Base-by-base conservation (phyloP, 305 asterid species). In the Ilex paraguariensis region DNA sequence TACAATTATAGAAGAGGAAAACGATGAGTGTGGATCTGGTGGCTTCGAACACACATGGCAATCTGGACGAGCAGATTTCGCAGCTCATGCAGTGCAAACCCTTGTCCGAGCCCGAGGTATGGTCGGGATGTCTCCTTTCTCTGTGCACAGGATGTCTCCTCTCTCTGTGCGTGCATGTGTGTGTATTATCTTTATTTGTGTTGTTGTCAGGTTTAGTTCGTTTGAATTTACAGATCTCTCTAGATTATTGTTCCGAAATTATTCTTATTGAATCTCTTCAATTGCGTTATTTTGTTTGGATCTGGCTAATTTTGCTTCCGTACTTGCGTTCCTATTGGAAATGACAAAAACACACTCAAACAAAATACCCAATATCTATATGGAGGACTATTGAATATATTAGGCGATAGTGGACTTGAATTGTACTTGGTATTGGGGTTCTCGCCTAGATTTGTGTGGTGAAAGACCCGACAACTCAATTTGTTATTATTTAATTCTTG, bases 41-140 rank as follows among this genome's bases (percentile, higher is more conserved):
- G 68, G 84, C 87, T 64, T 59, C 87, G 72, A 85, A 77, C 79
- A 64, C 95, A 4, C 79, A 83, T 74, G 98, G 98, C 49, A 91
- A 89, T 69, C 89, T 91, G 60, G 98, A 89, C 72, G 95, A 89
- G 72, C 93, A 91, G 85, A 87, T 91, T 85, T 64, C 81, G 62
- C 98, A 91, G 88, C 97, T 91, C 69, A 87, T 85, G 89, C 98
- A 91, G 88, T 91, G 98, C 91, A 91, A 91, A 76, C 98, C 98
- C 58, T 72, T 91, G 65, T 73, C 96, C 16, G 98, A 91, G 74
- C 79, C 96, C 15, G 96, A 91, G 86, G 98, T 91, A 21, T 60
- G 55, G 61, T 60, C 60, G 21, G 40, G 68, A 67, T 7, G 14
- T 54, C 61, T 9, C 30, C 64, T 63, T 40, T 30, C 32, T 49